A percentile compares a stretch with the other conserved stretches of the same genome.
These are phyloP conservation scores for Moricandia arvensis DNA, from an alignment of 345 rosid genomes.

Conservation along the genomic window DNA sequence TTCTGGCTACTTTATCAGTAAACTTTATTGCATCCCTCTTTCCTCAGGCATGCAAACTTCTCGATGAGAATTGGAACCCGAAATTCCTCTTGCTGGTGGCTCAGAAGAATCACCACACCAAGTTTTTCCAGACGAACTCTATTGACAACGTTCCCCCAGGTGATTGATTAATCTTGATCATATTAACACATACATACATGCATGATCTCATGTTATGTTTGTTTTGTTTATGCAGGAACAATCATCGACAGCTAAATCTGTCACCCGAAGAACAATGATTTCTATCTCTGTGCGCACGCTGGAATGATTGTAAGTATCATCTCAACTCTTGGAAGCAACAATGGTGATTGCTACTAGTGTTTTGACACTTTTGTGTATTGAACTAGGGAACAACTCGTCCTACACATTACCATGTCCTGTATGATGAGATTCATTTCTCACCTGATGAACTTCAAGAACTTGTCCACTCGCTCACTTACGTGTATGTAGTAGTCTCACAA, in stretches of 20 bases:
- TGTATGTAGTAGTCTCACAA: conserved; percentile 26
- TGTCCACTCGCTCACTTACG: conserved; percentile 38
- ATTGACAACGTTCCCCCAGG: conserved; percentile 91
- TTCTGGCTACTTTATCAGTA: neutral
- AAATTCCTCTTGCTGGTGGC: conserved; percentile 78
- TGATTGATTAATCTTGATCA: conserved; percentile 25
- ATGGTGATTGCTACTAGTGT: neutral
- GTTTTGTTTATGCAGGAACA: conserved; percentile 28
- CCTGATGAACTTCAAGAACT: conserved; percentile 42
- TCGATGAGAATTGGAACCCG: conserved; percentile 63
- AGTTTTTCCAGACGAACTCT: conserved; percentile 59
- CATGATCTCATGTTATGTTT: neutral
- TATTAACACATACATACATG: neutral
- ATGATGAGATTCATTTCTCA: conserved; percentile 34
- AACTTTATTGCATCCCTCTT: conserved; percentile 2
- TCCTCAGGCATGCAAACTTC: conserved; percentile 67
- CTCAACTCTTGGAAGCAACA: neutral
- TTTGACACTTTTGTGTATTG: neutral
- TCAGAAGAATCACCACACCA: conserved; percentile 92
- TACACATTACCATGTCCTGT: conserved; percentile 40
- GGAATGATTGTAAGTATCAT: conserved; percentile 40
- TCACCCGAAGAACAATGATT: conserved; percentile 38
- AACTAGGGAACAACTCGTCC: conserved; percentile 39
- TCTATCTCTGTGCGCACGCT: conserved; percentile 39
- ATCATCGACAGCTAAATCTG: conserved; percentile 36